Evolutionary conservation across 176 grass and related monocot species (phyloP), one percentile per base, ranked within the genome.

Genomic region (Areca catechu): DNA sequence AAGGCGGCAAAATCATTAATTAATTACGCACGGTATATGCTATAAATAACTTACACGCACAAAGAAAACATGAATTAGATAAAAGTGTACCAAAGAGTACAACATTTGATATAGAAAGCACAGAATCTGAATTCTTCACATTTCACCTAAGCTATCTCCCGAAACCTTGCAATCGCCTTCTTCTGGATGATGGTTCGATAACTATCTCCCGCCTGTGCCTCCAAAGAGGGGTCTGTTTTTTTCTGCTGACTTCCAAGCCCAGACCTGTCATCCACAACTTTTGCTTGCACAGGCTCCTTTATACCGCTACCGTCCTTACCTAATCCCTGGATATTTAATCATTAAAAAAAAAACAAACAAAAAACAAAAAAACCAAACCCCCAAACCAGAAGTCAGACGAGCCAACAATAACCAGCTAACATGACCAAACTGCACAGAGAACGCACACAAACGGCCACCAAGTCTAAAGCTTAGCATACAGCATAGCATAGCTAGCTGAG

Each of bases 151-250:
- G 79, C 62, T 79, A 95, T 90, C 70, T 95, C 90, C 57, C 86
- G 76, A 70, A 95, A 95, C 76, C 93, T 92, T 59, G 83, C 86
- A 60, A 92, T 98, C 3, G 93, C 87, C 74, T 92, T 98, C 81
- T 98, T 98, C 66, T 92, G 86, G 70, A 98, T 88, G 70, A 98
- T 92, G 69, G 93, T 89, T 68, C 80, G 86, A 50, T 98, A 92
- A 60, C 94, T 92, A 48, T 98, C 93, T 19, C 93, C 87, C 1
- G 84, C 77, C 70, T 82, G 87, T 37, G 93, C 66, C 73, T 98
- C 93, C 66, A 98, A 60, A 2, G 76, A 79, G 1, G 81, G 87
- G 57, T 98, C 78, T 23, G 48, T 12, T 76, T 66, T 82, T 54
- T 71, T 78, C 62, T 74, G 86, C 50, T 92, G 80, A 56, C 81